These are phyloP conservation scores for Conoideocrella luteorostrata DNA, from an alignment of 2,329 filamentous ascomycete genomes.

Conservation along the genomic window DNA sequence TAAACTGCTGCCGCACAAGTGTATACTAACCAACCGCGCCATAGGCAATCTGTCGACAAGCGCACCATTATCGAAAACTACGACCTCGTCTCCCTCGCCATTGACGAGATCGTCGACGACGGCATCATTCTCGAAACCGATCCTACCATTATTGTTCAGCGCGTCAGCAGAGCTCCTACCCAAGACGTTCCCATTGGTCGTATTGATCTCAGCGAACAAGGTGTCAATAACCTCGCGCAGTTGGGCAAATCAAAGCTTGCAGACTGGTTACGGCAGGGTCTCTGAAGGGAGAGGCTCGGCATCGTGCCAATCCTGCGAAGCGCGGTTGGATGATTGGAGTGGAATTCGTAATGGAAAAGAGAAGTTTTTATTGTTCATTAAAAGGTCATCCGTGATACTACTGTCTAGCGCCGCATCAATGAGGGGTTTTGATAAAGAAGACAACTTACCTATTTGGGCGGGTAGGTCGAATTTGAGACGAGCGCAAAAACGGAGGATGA, in stretches of 20 bases:
- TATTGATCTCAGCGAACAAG: slow-evolving; percentile 93
- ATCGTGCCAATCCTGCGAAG: no score
- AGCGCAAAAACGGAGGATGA: not conserved
- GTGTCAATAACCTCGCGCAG: slow-evolving; percentile 87
- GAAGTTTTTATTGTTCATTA: not conserved
- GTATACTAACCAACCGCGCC: slow-evolving; percentile 10
- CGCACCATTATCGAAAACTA: slow-evolving; percentile 98
- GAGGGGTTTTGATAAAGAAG: slow-evolving; percentile 9
- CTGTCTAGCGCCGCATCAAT: slow-evolving; percentile 20
- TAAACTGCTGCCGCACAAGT: no score
- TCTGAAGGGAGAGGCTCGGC: slow-evolving; percentile 46
- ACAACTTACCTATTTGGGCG: not conserved
- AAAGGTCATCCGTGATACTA: not conserved
- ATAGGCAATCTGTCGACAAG: slow-evolving; percentile 91
- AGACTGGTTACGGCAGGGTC: slow-evolving; percentile 81
- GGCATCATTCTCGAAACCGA: slow-evolving; percentile 97
- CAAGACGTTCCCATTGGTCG: slow-evolving; percentile 90
- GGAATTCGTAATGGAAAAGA: not conserved
- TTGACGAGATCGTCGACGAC: slow-evolving; percentile 93
- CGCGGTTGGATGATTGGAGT: no score
- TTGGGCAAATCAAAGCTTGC: slow-evolving; percentile 88
- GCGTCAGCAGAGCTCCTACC: slow-evolving; percentile 85
- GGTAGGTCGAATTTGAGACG: not conserved
- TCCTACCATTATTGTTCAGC: slow-evolving; percentile 84
- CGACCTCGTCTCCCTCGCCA: slow-evolving; percentile 85